These are phyloP conservation scores for Blastobotrys terrestris DNA, from an alignment of 805 yeast genomes.

Conservation along the genomic window DNA sequence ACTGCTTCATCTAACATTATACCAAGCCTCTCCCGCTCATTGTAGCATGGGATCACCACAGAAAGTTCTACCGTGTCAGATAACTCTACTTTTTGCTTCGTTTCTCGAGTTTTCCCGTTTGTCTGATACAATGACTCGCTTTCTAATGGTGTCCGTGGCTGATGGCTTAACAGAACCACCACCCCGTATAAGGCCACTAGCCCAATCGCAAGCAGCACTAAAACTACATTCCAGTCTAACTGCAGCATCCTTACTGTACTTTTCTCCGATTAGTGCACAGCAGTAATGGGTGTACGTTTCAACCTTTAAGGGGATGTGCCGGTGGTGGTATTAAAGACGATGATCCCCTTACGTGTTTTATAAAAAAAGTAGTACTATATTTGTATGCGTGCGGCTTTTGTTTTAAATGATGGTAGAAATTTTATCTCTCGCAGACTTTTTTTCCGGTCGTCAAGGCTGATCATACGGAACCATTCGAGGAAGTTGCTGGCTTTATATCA, in stretches of 20 bases:
- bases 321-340: background rate
- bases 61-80: conserved; percentile 45
- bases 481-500: no score
- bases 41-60: conserved; percentile 89
- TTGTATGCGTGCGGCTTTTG: background rate
- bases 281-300: no score
- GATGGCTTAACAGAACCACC: conserved; percentile 11
- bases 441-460: no score
- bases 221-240: background rate
- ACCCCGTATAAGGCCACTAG: conserved; percentile 4
- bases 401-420: no score
- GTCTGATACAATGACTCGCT: conserved; percentile 8
- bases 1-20: conserved; percentile 36
- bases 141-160: conserved; percentile 11
- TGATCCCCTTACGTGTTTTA: background rate
- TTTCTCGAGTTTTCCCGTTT: background rate
- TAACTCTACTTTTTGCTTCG: background rate
- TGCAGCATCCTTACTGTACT: background rate
- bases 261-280: background rate
- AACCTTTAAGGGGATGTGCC: background rate
- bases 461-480: no score
- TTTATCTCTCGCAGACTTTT: no score
- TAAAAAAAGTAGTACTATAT: background rate
- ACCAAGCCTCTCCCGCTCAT: conserved; percentile 69
- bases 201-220: background rate